A percentile compares a stretch with the other conserved stretches of the same genome.
phyloP scores from a whole-genome alignment of 1,139 yeast genomes.

The Suhomyces yuchorum region DNA sequence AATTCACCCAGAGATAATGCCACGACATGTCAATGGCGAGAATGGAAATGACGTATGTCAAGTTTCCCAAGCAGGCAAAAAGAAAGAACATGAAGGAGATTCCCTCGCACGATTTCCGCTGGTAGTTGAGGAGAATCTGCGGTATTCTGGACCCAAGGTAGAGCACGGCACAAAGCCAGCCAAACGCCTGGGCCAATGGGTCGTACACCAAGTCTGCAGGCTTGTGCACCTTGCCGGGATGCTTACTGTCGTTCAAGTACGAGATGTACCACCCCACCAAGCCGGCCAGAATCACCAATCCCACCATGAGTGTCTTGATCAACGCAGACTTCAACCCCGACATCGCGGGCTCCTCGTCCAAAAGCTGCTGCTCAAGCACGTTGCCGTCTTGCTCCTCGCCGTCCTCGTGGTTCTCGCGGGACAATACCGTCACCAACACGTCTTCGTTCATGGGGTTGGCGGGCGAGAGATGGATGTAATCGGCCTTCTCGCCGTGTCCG shows the following conservation, averaged over 20 bases:
- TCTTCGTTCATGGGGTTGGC: slow-evolving; percentile 83
- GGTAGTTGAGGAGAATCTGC: slow-evolving; percentile 78
- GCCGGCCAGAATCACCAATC: slow-evolving; percentile 73
- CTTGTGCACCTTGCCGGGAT: slow-evolving; percentile 30
- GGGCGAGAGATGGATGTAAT: slow-evolving; percentile 81
- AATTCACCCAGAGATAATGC: slow-evolving; percentile 73
- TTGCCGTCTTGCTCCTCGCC: slow-evolving; percentile 11
- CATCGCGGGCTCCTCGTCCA: slow-evolving; percentile 11
- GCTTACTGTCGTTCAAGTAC: slow-evolving; percentile 41
- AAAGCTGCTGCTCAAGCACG: slow-evolving; percentile 9
- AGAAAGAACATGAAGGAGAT: slow-evolving; percentile 87
- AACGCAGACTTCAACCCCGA: slow-evolving; percentile 29
- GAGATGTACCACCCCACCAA: slow-evolving; percentile 84
- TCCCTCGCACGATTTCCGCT: slow-evolving; percentile 90
- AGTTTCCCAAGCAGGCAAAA: slow-evolving; percentile 90
- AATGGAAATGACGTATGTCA: slow-evolving; percentile 85
- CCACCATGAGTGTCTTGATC: slow-evolving; percentile 65
- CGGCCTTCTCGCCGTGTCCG: slow-evolving; percentile 62
- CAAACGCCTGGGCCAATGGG: slow-evolving; percentile 81
- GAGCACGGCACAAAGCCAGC: slow-evolving; percentile 86
- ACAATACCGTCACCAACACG: slow-evolving; percentile 59
- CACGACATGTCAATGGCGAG: slow-evolving; percentile 71
- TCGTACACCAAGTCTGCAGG: slow-evolving; percentile 57
- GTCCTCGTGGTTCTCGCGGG: slow-evolving; percentile 15
- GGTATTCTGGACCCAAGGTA: slow-evolving; percentile 90